Percentiles rank a stretch among this genome's conserved stretches.
These are phyloP conservation scores for Mycena galopus DNA, from an alignment of 768 basidiomycete species.

Conservation along the genomic window DNA sequence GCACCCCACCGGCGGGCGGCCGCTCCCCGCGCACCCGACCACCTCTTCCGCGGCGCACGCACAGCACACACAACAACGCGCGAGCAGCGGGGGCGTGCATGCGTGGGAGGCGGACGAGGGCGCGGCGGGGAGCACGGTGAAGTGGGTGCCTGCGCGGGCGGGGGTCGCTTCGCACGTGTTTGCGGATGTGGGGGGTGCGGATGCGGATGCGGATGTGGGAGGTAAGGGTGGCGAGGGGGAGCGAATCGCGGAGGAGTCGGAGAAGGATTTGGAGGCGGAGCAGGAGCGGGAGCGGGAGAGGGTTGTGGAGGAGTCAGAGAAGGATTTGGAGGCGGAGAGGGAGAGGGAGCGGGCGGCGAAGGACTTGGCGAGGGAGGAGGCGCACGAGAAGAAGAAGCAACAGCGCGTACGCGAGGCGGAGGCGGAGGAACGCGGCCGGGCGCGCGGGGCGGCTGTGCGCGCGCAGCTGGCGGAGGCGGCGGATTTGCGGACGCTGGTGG, in stretches of 20 bases:
- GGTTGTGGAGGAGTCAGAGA: not conserved
- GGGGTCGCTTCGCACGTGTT: too few species aligned
- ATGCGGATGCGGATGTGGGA: not conserved
- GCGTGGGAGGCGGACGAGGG: slow-evolving; percentile 37
- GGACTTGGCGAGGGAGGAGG: not conserved
- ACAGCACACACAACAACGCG: not conserved
- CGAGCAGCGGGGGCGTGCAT: slow-evolving; percentile 26
- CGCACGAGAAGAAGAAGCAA: not conserved
- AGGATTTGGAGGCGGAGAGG: too few species aligned
- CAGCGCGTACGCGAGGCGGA: not conserved
- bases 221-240: not conserved
- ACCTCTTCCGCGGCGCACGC: not conserved
- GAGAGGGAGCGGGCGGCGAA: not conserved
- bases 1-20: slow-evolving; percentile 14
- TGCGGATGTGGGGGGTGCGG: too few species aligned
- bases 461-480: slow-evolving; percentile 25
- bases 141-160: slow-evolving; percentile 9
- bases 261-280: too few species aligned
- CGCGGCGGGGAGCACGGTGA: slow-evolving; percentile 27
- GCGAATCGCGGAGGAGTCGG: too few species aligned
- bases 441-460: slow-evolving; percentile 20
- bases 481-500: slow-evolving; percentile 29
- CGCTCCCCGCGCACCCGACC: slow-evolving; percentile 20
- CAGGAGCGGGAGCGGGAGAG: not conserved
- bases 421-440: slow-evolving; percentile 23